Evolutionary conservation across 495 filamentous ascomycete genomes (phyloP), one percentile per base, ranked within the genome.

Genomic region (Penicillium salamii): DNA sequence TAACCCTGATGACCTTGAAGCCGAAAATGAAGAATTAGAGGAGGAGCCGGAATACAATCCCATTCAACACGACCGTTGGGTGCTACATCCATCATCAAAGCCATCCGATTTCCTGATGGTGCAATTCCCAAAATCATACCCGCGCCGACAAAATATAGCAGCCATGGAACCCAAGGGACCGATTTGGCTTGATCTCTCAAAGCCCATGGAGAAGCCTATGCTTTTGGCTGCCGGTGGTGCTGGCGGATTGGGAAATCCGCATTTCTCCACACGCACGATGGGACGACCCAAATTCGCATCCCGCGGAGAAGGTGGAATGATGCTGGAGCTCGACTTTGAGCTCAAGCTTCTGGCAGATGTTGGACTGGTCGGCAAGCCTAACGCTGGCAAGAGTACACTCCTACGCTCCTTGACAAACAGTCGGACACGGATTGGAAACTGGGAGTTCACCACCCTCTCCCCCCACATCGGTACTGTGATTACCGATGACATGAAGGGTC

Each of bases 391-490:
- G 65, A 93, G 88, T 62, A 97, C 95, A 0, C 78, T 98, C 7
- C 79, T 97, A 5, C 86, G 93, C 37, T 86, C 91, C 1, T 68
- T 98, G 54, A 95, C 81, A 54, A 85, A 88, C 55, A 91, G 88
- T 66, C 82, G 89, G 37, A 87, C 95, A 2, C 82, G 95, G 13
- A 85, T 98, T 21, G 93, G 93, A 18, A 81, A 89, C 60, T 98
- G 93, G 93, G 93, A 90, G 15, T 98, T 98, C 61, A 98, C 93
- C 5, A 98, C 93, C 0, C 76, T 98, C 5, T 85, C 88, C 34
- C 93, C 93, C 1, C 96, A 91, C 58, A 91, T 98, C 49, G 93
- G 93, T 31, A 98, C 95, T 1, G 89, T 97, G 12, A 86, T 97
- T 5, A 76, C 97, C 23, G 93, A 97, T 58, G 76, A 92, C 53